Evolutionary conservation across 129 eudicot genomes (phyloP).

Genomic region (Artemisia annua): DNA sequence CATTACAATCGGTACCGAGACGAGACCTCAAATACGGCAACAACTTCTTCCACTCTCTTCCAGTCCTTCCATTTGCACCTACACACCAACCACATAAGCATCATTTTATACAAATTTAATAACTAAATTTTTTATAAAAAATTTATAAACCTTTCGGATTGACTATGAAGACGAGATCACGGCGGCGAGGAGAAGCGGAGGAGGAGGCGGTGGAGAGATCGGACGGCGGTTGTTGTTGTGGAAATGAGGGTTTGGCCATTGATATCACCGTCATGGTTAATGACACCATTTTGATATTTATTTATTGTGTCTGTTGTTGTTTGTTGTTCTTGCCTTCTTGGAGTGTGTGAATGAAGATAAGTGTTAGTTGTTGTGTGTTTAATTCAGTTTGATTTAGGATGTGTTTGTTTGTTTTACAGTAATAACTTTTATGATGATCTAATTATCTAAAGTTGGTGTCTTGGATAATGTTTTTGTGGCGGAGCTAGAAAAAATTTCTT

Average conservation of each 20-base stretch:
- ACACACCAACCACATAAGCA: constrained; percentile 24
- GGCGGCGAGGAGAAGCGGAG: constrained; percentile 66
- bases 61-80: constrained; percentile 98
- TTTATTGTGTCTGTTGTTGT: neutral
- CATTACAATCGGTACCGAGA: constrained; percentile 72
- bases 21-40: constrained; percentile 90
- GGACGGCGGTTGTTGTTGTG: constrained; percentile 45
- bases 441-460: too few species aligned
- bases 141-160: constrained; percentile 66
- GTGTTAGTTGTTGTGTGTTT: neutral
- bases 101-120: neutral
- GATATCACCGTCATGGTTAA: constrained; percentile 40
- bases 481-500: too few species aligned
- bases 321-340: neutral
- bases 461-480: too few species aligned
- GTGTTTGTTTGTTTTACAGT: too few species aligned
- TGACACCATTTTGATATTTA: constrained; percentile 26
- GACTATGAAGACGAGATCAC: constrained; percentile 92
- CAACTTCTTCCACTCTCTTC: constrained; percentile 90
- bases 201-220: constrained; percentile 56
- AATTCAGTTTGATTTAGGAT: too few species aligned
- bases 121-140: neutral
- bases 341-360: constrained; percentile 13
- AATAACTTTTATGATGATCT: too few species aligned
- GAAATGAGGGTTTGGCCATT: constrained; percentile 63